Percentiles rank a stretch among this genome's conserved stretches.
Evolutionary conservation across 768 basidiomycete genomes (phyloP).

Genomic region (Rhodotorula kratochvilovae): DNA sequence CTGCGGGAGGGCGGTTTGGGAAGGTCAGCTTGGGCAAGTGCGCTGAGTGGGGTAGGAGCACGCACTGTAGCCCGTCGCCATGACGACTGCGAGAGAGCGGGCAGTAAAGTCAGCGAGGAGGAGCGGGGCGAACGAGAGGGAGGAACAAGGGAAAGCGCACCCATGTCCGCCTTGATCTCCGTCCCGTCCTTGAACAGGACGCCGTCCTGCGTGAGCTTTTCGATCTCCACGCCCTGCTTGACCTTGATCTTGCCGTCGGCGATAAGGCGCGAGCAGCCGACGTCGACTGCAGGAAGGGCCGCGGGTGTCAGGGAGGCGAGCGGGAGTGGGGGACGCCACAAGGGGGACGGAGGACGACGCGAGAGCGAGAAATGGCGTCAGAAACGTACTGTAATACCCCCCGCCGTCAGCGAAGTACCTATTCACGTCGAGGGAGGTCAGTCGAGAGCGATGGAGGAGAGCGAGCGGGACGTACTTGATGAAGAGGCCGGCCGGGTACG

Average conservation of each 20-base stretch:
- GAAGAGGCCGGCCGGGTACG: conserved; percentile 38
- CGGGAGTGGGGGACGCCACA: too few relatives aligned
- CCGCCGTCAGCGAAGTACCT: conserved; percentile 26
- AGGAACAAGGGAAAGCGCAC: conserved; percentile 50
- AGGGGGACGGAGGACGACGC: too few relatives aligned
- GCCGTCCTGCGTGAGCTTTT: conserved; percentile 52
- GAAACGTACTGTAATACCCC: conserved; percentile 39
- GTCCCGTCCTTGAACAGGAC: conserved; percentile 50
- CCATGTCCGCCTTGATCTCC: conserved; percentile 55
- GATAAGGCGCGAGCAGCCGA: conserved; percentile 53
- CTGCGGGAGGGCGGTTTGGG: background rate
- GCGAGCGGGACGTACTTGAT: conserved; percentile 36
- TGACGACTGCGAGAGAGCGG: background rate
- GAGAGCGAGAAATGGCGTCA: too few relatives aligned
- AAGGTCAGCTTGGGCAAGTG: background rate
- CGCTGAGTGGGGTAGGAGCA: background rate
- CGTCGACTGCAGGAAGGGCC: conserved; percentile 23
- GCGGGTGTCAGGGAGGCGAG: too few relatives aligned
- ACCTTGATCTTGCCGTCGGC: conserved; percentile 67
- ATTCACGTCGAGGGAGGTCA: background rate
- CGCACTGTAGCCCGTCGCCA: background rate
- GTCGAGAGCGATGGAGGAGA: background rate
- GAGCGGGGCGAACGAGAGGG: too few relatives aligned
- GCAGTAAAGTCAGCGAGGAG: background rate
- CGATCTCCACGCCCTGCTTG: conserved; percentile 59